Percentiles rank a stretch among this genome's conserved stretches.
Evolutionary conservation across 2,329 filamentous ascomycete species (phyloP).

Genomic region (Ophiocordyceps sinensis): DNA sequence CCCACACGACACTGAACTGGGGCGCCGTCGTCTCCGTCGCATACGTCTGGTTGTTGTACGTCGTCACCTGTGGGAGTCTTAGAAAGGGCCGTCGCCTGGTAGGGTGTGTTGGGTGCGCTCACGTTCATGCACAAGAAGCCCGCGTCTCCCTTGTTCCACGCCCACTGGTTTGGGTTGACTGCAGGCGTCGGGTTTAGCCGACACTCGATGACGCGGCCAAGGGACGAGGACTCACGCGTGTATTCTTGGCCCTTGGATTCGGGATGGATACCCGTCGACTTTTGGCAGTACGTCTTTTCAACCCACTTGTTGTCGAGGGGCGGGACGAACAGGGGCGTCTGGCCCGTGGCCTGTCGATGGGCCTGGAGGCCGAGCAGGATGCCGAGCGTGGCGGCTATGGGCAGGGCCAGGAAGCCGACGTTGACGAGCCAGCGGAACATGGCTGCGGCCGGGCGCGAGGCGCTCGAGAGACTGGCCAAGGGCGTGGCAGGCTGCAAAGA

Average conservation of each 20-base stretch:
- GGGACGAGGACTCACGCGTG: conserved; percentile 26
- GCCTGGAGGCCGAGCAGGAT: conserved; percentile 33
- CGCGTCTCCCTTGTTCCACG: conserved; percentile 20
- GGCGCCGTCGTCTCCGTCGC: conserved; percentile 29
- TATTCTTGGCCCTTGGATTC: conserved; percentile 27
- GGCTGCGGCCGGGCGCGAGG: conserved; percentile 1
- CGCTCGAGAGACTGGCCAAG: no score
- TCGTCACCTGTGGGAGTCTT: conserved; percentile 24
- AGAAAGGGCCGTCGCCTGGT: conserved; percentile 22
- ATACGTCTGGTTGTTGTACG: conserved; percentile 35
- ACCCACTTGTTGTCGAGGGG: conserved; percentile 17
- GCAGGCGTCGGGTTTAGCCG: neutral
- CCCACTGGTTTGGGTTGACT: conserved; percentile 46
- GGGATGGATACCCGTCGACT: conserved; percentile 29
- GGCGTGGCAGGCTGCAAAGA: no score
- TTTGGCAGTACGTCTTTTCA: conserved; percentile 24
- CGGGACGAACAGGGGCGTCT: conserved; percentile 26
- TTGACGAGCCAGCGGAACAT: conserved; percentile 34
- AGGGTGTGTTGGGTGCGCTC: conserved; percentile 12
- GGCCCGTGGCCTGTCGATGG: conserved; percentile 25
- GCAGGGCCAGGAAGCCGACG: conserved; percentile 32
- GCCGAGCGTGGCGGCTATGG: conserved; percentile 32
- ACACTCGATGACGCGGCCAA: no score
- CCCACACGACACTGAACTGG: conserved; percentile 37
- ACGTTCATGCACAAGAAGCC: conserved; percentile 38